These are phyloP conservation scores for Tylopilus sp. DNA, from an alignment of 768 basidiomycete species.

Conservation along the genomic window DNA sequence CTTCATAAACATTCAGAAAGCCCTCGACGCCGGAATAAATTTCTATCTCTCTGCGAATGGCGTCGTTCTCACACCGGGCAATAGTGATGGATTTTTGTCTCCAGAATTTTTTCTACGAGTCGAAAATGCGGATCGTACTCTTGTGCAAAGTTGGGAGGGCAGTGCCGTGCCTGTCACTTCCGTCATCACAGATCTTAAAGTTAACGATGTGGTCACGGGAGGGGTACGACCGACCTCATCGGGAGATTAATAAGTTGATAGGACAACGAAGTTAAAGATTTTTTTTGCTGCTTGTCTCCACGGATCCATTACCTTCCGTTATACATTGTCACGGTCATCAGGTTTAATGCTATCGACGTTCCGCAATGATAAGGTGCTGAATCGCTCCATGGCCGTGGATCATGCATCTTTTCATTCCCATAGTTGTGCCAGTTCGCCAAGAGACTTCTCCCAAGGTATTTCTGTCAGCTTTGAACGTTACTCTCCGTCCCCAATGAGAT, in stretches of 20 bases:
- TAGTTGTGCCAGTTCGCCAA: not conserved
- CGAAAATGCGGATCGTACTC: slow-evolving; percentile 38
- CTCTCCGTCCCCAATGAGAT: too few species aligned
- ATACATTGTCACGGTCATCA: not conserved
- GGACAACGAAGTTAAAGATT: not conserved
- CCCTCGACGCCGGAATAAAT: slow-evolving; percentile 61
- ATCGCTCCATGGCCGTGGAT: not conserved
- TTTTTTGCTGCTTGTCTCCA: not conserved
- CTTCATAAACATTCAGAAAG: slow-evolving; percentile 72
- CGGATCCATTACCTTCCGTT: not conserved
- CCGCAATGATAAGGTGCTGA: not conserved
- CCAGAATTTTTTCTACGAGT: slow-evolving; percentile 70
- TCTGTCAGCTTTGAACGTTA: not conserved
- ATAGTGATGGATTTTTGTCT: slow-evolving; percentile 56
- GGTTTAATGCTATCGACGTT: not conserved
- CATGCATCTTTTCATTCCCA: not conserved
- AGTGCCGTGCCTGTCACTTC: not conserved
- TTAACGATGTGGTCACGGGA: not conserved
- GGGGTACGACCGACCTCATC: not conserved
- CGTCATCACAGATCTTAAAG: not conserved
- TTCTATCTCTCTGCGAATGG: slow-evolving; percentile 85
- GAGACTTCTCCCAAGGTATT: not conserved
- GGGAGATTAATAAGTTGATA: not conserved
- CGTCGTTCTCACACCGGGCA: slow-evolving; percentile 82
- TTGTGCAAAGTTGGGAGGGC: slow-evolving; percentile 23